A percentile compares a stretch with the other conserved stretches of the same genome.
Conservation (phyloP, 192 early-diverging fungal species). For the Mortierella antarctica region DNA sequence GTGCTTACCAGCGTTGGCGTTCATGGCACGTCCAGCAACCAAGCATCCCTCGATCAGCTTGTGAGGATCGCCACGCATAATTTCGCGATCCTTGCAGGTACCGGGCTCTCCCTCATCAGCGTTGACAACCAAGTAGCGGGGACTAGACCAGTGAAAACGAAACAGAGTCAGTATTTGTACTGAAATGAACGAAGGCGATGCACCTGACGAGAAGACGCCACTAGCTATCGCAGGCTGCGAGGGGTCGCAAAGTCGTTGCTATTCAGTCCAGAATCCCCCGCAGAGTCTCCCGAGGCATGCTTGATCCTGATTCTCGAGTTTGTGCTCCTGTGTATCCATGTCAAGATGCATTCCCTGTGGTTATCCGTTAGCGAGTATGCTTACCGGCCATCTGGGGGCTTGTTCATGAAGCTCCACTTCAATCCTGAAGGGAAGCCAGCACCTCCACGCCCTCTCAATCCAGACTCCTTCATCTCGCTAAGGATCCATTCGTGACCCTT, state of each 20-base stretch:
- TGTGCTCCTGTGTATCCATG: not conserved
- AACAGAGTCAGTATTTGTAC: not conserved
- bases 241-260: too few relatives aligned
- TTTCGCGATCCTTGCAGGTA: constrained; percentile 92
- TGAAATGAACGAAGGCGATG: not conserved
- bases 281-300: too few relatives aligned
- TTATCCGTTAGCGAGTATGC: not conserved
- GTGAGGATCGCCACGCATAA: constrained; percentile 87
- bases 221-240: too few relatives aligned
- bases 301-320: too few relatives aligned
- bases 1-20: constrained; percentile 83
- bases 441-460: constrained; percentile 93
- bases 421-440: constrained; percentile 98
- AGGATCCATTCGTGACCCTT: constrained; percentile 99
- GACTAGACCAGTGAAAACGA: constrained; percentile 56
- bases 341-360: not conserved
- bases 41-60: constrained; percentile 98
- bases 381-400: constrained; percentile 82
- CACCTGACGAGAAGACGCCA: too few relatives aligned
- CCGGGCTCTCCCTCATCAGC: constrained; percentile 99
- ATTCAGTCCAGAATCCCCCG: too few relatives aligned
- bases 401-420: constrained; percentile 99
- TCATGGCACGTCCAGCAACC: constrained; percentile 95
- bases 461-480: constrained; percentile 96
- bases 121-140: constrained; percentile 96